phyloP scores from a whole-genome alignment of 495 filamentous ascomycete genomes.

The Pyrenopolyporus hunteri region DNA sequence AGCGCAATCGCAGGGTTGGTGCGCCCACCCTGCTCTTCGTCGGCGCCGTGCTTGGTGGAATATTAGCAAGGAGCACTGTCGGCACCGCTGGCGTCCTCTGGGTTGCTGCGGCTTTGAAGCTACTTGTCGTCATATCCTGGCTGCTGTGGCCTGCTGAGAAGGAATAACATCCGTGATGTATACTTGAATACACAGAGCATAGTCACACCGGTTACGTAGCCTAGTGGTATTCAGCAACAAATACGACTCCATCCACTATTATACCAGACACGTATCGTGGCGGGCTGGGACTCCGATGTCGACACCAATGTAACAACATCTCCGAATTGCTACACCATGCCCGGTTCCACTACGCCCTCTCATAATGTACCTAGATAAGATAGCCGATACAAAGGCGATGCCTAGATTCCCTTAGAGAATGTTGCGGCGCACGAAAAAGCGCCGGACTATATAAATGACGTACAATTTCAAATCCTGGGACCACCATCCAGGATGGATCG shows the following conservation, averaged over 20 bases:
- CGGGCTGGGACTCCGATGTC: no score
- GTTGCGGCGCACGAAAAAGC: background rate
- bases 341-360: background rate
- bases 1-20: slow-evolving; percentile 63
- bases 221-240: no score
- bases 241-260: no score
- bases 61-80: slow-evolving; percentile 59
- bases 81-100: slow-evolving; percentile 69
- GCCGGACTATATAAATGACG: background rate
- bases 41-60: slow-evolving; percentile 65
- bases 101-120: slow-evolving; percentile 64
- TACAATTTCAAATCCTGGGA: background rate
- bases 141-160: slow-evolving; percentile 58
- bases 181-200: background rate
- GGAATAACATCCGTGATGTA: slow-evolving; percentile 5
- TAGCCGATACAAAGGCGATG: no score
- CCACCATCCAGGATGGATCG: background rate
- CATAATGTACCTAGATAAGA: no score
- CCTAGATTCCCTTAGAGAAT: no score
- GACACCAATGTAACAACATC: no score
- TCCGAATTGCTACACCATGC: background rate
- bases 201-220: no score
- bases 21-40: slow-evolving; percentile 64
- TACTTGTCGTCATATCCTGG: slow-evolving; percentile 59
- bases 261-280: no score